These are phyloP conservation scores for Penicillium desertorum DNA, from an alignment of 495 filamentous ascomycete genomes.

Conservation along the genomic window DNA sequence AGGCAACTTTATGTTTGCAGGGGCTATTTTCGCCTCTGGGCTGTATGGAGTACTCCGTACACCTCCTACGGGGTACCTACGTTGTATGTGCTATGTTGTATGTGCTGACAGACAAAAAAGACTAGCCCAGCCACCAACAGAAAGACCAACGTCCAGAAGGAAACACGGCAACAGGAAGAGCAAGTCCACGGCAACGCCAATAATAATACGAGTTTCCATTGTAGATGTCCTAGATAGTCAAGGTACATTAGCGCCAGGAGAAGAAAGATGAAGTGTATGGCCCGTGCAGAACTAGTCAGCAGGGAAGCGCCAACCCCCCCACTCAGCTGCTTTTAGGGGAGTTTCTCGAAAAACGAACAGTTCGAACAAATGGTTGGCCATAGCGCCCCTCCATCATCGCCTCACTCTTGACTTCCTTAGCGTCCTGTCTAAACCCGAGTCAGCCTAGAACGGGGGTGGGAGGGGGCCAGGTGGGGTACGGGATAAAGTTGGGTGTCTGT, in stretches of 20 bases:
- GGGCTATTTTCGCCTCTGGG: slow-evolving; percentile 1
- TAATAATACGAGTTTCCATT: background rate
- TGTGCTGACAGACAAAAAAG: background rate
- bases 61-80: background rate
- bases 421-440: slow-evolving; percentile 7
- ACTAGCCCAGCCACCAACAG: slow-evolving; percentile 6
- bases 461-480: background rate
- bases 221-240: slow-evolving; percentile 7
- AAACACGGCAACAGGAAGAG: background rate
- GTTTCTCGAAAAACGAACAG: slow-evolving; percentile 9
- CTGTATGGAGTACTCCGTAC: background rate
- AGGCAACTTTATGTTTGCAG: slow-evolving; percentile 4
- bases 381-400: slow-evolving; percentile 15
- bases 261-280: slow-evolving; percentile 15
- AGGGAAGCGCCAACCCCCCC: slow-evolving; percentile 2
- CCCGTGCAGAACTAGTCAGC: slow-evolving; percentile 11
- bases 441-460: background rate
- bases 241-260: slow-evolving; percentile 16
- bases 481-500: slow-evolving; percentile 1
- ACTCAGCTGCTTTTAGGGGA: background rate
- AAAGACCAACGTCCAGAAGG: background rate
- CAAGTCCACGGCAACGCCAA: slow-evolving; percentile 1
- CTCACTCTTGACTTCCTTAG: slow-evolving; percentile 9
- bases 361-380: slow-evolving; percentile 16
- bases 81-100: no score